A percentile compares a stretch with the other conserved stretches of the same genome.
Conservation (phyloP, 129 eudicot species). For the Daucus carota region DNA sequence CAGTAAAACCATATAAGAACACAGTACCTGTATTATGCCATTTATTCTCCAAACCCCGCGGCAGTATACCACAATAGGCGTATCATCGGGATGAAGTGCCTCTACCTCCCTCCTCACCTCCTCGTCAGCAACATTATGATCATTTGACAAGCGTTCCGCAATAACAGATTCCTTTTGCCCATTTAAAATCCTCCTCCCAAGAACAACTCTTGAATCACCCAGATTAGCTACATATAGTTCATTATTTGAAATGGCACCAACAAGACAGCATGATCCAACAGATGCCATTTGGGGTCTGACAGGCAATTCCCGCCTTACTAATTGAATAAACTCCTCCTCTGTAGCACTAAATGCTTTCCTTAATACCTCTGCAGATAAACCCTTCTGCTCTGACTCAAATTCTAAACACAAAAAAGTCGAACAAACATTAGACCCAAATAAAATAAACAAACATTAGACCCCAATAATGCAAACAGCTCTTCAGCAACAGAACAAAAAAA, state of each 20-base stretch:
- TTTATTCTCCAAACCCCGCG: conserved; percentile 98
- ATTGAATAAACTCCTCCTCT: conserved; percentile 68
- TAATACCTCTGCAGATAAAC: conserved; percentile 75
- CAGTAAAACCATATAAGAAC: neutral
- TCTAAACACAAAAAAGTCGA: conserved; percentile 28
- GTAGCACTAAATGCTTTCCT: conserved; percentile 85
- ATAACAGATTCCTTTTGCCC: conserved; percentile 47
- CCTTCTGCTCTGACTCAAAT: conserved; percentile 76
- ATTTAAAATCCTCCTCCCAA: conserved; percentile 51
- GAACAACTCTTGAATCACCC: conserved; percentile 92
- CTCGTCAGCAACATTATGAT: conserved; percentile 83
- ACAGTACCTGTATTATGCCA: conserved; percentile 88
- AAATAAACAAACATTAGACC: neutral
- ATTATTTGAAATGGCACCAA: conserved; percentile 77
- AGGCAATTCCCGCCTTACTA: conserved; percentile 57
- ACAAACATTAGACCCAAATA: neutral
- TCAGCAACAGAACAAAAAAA: neutral
- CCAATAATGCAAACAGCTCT: neutral
- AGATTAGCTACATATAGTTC: conserved; percentile 82
- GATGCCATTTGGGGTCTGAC: conserved; percentile 73
- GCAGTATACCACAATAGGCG: conserved; percentile 64
- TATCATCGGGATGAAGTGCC: conserved; percentile 84
- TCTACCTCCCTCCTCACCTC: conserved; percentile 91
- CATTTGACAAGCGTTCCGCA: conserved; percentile 81
- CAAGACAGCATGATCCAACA: conserved; percentile 89